Evolutionary conservation across 345 rosid genomes (phyloP).

Genomic region (Kandelia obovata): DNA sequence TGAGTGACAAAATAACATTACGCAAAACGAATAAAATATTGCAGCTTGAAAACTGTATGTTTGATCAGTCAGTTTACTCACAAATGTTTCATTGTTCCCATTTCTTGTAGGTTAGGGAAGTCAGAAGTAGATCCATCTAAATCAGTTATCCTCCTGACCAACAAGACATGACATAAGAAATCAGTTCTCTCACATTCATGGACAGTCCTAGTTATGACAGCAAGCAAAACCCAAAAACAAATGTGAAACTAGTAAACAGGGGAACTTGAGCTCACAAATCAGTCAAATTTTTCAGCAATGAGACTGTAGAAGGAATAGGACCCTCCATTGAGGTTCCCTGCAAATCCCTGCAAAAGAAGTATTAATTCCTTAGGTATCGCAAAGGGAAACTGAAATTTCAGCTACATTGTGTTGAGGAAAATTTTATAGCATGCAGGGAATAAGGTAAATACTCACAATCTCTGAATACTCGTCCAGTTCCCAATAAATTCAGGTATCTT

Average conservation of each 20-base stretch:
- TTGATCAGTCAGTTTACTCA: conserved; percentile 35
- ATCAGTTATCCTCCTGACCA: conserved; percentile 65
- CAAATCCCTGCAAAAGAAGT: conserved; percentile 45
- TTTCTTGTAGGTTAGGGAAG: conserved; percentile 47
- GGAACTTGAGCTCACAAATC: conserved; percentile 49
- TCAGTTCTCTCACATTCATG: not conserved
- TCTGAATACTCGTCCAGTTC: conserved; percentile 59
- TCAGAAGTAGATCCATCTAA: conserved; percentile 43
- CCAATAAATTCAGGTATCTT: conserved; percentile 77
- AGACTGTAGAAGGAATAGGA: conserved; percentile 69
- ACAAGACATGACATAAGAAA: not conserved
- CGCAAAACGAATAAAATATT: not conserved
- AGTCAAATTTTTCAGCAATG: conserved; percentile 43
- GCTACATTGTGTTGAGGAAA: not conserved
- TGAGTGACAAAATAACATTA: conserved; percentile 18
- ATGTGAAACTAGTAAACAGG: not conserved
- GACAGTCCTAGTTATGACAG: not conserved
- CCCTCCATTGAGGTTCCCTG: conserved; percentile 89
- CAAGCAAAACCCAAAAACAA: not conserved
- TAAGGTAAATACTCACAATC: conserved; percentile 48
- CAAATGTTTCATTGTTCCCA: conserved; percentile 31
- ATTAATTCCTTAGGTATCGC: not conserved
- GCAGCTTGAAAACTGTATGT: not conserved
- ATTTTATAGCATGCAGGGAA: not conserved
- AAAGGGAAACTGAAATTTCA: not conserved